Conservation (phyloP, 352 stramenopile genomes). For the Phytophthora hibernalis region DNA sequence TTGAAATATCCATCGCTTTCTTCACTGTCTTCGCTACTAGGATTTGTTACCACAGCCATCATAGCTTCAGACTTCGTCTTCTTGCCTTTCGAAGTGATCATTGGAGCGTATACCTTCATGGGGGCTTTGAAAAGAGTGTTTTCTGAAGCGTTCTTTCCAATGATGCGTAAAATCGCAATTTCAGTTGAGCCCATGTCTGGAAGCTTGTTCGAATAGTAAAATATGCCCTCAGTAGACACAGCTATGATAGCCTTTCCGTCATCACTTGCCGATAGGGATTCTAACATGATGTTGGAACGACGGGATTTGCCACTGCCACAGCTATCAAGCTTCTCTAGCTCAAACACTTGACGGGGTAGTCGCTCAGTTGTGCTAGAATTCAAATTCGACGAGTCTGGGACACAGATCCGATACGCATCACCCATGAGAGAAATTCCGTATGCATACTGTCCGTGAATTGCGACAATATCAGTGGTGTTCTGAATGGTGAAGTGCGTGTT, state of each 20-base stretch:
- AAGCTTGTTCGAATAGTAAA: slow-evolving; percentile 74
- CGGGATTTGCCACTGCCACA: slow-evolving; percentile 67
- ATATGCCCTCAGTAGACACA: slow-evolving; percentile 72
- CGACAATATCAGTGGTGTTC: slow-evolving; percentile 65
- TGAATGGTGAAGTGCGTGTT: slow-evolving; percentile 64
- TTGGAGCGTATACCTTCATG: slow-evolving; percentile 77
- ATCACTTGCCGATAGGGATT: slow-evolving; percentile 72
- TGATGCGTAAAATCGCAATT: slow-evolving; percentile 51
- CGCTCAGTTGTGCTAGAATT: slow-evolving; percentile 22
- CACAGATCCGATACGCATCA: slow-evolving; percentile 67
- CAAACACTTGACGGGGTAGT: slow-evolving; percentile 58
- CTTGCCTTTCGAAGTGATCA: slow-evolving; percentile 16
- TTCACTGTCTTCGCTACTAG: slow-evolving; percentile 65
- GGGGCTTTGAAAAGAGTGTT: slow-evolving; percentile 71
- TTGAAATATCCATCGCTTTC: slow-evolving; percentile 70
- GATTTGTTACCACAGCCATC: slow-evolving; percentile 79
- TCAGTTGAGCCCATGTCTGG: slow-evolving; percentile 35
- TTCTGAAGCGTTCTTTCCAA: slow-evolving; percentile 71
- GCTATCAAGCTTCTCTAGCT: slow-evolving; percentile 72
- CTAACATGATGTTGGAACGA: slow-evolving; percentile 72
- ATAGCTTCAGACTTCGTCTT: slow-evolving; percentile 48
- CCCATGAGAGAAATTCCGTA: slow-evolving; percentile 75
- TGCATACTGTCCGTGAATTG: slow-evolving; percentile 64
- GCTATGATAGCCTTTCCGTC: slow-evolving; percentile 66
- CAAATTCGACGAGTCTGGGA: slow-evolving; percentile 45